phyloP scores from a whole-genome alignment of 768 basidiomycete species.

The Phanerodontia chrysosporium region DNA sequence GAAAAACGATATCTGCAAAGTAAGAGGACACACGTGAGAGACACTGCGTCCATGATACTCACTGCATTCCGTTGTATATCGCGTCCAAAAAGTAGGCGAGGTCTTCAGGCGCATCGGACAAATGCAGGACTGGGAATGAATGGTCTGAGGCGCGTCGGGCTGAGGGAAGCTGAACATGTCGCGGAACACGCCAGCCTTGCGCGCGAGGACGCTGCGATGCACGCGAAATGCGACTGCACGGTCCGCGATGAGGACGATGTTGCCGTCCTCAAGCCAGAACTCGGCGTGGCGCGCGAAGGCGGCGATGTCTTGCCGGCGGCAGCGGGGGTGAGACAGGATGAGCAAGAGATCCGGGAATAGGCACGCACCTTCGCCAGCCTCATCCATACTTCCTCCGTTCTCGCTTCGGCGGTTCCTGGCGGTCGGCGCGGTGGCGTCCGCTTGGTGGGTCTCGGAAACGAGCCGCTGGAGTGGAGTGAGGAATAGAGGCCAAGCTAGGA shows the following conservation, averaged over 20 bases:
- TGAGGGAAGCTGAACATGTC: slow-evolving; percentile 8
- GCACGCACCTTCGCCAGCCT: too few species aligned
- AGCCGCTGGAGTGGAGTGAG: too few species aligned
- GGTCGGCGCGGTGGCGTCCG: too few species aligned
- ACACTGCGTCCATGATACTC: background rate
- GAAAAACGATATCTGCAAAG: background rate
- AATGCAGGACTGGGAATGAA: background rate
- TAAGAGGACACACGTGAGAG: background rate
- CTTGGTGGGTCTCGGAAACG: too few species aligned
- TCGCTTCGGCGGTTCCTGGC: too few species aligned
- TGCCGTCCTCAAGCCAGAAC: slow-evolving; percentile 3
- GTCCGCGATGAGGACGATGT: slow-evolving; percentile 6
- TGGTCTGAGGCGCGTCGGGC: background rate
- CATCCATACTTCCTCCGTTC: too few species aligned
- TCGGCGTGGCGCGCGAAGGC: background rate
- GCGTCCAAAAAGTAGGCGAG: background rate
- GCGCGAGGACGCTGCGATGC: slow-evolving; percentile 1
- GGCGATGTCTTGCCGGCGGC: background rate
- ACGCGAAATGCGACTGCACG: slow-evolving; percentile 20
- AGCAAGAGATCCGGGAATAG: too few species aligned
- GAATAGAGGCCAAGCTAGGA: too few species aligned
- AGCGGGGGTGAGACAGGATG: too few species aligned
- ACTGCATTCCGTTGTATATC: slow-evolving; percentile 7
- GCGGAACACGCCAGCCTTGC: background rate
- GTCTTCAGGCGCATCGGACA: background rate